A percentile compares a stretch with the other conserved stretches of the same genome.
These are phyloP conservation scores for Phytophthora sp. DNA, from an alignment of 352 stramenopile genomes.

Conservation along the genomic window DNA sequence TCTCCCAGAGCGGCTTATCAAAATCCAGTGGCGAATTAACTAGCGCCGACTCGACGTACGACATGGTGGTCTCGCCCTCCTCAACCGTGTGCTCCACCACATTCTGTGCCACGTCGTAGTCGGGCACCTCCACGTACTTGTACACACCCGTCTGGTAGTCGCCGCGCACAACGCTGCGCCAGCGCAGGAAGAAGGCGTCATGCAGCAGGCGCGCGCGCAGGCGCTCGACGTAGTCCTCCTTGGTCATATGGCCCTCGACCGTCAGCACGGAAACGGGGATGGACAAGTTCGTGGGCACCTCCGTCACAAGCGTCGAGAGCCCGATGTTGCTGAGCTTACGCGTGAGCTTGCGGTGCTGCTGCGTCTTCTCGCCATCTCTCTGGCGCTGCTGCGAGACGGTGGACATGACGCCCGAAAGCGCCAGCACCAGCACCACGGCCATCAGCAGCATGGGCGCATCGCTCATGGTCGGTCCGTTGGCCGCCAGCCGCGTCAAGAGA, in stretches of 20 bases:
- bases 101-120: slow-evolving; percentile 63
- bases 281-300: slow-evolving; percentile 78
- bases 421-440: slow-evolving; percentile 43
- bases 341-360: slow-evolving; percentile 39
- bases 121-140: slow-evolving; percentile 65
- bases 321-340: slow-evolving; percentile 79
- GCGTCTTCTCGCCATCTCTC: neutral
- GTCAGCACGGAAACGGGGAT: slow-evolving; percentile 76
- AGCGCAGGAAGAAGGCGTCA: slow-evolving; percentile 76
- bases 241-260: slow-evolving; percentile 52
- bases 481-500: slow-evolving; percentile 32
- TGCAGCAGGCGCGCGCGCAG: slow-evolving; percentile 55
- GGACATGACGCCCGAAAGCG: slow-evolving; percentile 41
- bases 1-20: slow-evolving; percentile 76
- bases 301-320: slow-evolving; percentile 70
- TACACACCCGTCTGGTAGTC: slow-evolving; percentile 45
- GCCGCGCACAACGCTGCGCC: slow-evolving; percentile 63
- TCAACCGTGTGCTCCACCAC: slow-evolving; percentile 62
- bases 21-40: slow-evolving; percentile 76
- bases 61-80: slow-evolving; percentile 61
- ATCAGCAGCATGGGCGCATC: slow-evolving; percentile 38
- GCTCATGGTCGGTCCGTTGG: slow-evolving; percentile 27
- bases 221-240: slow-evolving; percentile 51
- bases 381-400: slow-evolving; percentile 36
- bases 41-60: slow-evolving; percentile 65